These are phyloP conservation scores for Globisporangium iwayamae DNA, from an alignment of 352 stramenopile species.

Conservation along the genomic window DNA sequence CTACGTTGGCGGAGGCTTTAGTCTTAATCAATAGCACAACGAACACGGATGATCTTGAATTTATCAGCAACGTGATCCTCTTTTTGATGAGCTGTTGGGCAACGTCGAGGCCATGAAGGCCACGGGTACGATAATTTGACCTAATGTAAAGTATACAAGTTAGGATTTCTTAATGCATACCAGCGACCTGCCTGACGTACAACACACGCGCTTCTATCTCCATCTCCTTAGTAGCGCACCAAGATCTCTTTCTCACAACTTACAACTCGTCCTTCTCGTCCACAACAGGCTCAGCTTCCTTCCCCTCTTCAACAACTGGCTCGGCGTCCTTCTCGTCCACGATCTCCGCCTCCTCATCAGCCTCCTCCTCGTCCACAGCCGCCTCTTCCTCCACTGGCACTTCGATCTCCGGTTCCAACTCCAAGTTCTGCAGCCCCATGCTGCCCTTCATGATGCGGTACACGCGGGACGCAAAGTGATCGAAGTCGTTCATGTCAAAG, in stretches of 20 bases:
- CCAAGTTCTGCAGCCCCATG: constrained; percentile 90
- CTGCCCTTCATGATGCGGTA: constrained; percentile 92
- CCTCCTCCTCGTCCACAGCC: constrained; percentile 29
- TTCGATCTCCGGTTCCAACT: constrained; percentile 95
- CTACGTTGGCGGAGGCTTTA: constrained; percentile 92
- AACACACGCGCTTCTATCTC: background rate
- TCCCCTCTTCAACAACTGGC: constrained; percentile 26
- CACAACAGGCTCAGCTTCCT: constrained; percentile 28
- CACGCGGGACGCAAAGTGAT: constrained; percentile 92
- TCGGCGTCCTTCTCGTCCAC: constrained; percentile 20
- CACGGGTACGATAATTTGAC: background rate
- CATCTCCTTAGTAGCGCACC: too few relatives aligned
- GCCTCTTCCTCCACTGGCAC: constrained; percentile 71
- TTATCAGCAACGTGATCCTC: background rate
- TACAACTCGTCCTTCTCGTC: constrained; percentile 74
- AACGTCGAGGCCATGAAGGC: background rate
- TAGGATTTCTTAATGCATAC: constrained; percentile 2
- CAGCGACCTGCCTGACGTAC: constrained; percentile 1
- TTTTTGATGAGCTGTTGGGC: background rate
- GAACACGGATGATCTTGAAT: background rate
- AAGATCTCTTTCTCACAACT: background rate
- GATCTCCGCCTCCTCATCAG: constrained; percentile 47
- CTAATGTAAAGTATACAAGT: constrained; percentile 5
- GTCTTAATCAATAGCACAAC: constrained; percentile 81
- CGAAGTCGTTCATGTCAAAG: constrained; percentile 94